A percentile compares a stretch with the other conserved stretches of the same genome.
Conservation (phyloP, 257 asterid genomes). For the Solanum peruvianum region DNA sequence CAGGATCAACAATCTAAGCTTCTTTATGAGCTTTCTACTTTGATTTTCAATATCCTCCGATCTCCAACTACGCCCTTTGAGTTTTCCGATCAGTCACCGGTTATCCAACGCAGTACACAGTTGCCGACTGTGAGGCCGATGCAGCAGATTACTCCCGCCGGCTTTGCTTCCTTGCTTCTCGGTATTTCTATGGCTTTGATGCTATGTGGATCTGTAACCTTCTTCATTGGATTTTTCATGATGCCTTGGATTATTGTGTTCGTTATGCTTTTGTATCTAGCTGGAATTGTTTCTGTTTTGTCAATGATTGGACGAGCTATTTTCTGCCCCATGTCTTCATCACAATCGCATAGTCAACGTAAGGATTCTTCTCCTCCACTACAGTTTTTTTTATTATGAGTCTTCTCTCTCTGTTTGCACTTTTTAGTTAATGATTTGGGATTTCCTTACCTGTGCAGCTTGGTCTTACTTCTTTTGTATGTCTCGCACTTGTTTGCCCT, state of each 20-base stretch:
- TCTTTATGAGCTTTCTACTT: slow-evolving; percentile 26
- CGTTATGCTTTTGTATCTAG: slow-evolving; percentile 54
- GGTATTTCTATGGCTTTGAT: slow-evolving; percentile 67
- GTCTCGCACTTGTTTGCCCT: neutral
- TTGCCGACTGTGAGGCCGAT: slow-evolving; percentile 4
- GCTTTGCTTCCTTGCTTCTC: slow-evolving; percentile 61
- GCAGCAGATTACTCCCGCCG: slow-evolving; percentile 63
- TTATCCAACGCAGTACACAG: neutral
- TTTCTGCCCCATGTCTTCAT: slow-evolving; percentile 20
- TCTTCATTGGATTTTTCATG: slow-evolving; percentile 78
- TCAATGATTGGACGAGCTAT: slow-evolving; percentile 71
- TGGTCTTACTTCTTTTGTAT: neutral
- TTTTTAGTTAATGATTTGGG: neutral
- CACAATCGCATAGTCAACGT: slow-evolving; percentile 40
- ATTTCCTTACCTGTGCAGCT: neutral
- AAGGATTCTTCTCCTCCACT: slow-evolving; percentile 8
- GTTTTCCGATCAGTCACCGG: slow-evolving; percentile 8
- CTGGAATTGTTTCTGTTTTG: slow-evolving; percentile 71
- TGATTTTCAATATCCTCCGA: slow-evolving; percentile 20
- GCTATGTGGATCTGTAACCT: slow-evolving; percentile 86
- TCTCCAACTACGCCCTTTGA: slow-evolving; percentile 9
- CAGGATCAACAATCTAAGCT: slow-evolving; percentile 20
- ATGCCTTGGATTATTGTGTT: slow-evolving; percentile 98
- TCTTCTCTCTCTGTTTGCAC: neutral
- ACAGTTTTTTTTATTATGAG: neutral